Percentiles rank a stretch among this genome's conserved stretches.
Evolutionary conservation across 805 yeast species (phyloP).

Genomic region (Millerago galiae): DNA sequence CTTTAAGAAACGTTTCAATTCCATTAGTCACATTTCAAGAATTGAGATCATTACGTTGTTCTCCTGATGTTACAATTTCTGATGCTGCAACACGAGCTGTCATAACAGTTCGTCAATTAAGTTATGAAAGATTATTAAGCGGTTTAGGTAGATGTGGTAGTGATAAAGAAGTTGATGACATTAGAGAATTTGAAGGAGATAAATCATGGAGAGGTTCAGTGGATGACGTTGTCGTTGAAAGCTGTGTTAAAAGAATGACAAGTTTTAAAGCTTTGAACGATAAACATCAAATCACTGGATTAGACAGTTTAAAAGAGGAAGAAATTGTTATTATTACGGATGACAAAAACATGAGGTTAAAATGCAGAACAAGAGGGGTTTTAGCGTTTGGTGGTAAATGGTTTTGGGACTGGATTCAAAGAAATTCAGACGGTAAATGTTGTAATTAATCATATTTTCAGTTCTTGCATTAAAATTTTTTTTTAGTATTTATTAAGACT

Average conservation of each 20-base stretch:
- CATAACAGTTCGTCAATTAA: slow-evolving; percentile 62
- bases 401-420: slow-evolving; percentile 49
- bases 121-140: slow-evolving; percentile 42
- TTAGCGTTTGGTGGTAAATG: slow-evolving; percentile 53
- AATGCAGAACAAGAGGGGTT: slow-evolving; percentile 53
- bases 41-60: slow-evolving; percentile 60
- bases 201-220: slow-evolving; percentile 67
- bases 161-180: slow-evolving; percentile 64
- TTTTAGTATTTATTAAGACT: background rate
- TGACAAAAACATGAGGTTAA: slow-evolving; percentile 63
- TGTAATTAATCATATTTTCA: slow-evolving; percentile 31
- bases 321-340: slow-evolving; percentile 58
- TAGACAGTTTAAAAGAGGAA: background rate
- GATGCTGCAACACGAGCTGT: slow-evolving; percentile 81
- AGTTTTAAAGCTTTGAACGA: slow-evolving; percentile 4
- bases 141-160: slow-evolving; percentile 41
- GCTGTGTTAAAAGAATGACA: slow-evolving; percentile 23
- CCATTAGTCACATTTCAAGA: slow-evolving; percentile 79
- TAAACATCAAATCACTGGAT: background rate
- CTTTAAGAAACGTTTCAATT: slow-evolving; percentile 49
- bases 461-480: background rate
- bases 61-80: slow-evolving; percentile 64
- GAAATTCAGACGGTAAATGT: slow-evolving; percentile 40
- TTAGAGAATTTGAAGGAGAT: slow-evolving; percentile 67
- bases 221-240: slow-evolving; percentile 57